Conservation (phyloP, 345 rosid genomes). For the Eucalyptus camaldulensis region DNA sequence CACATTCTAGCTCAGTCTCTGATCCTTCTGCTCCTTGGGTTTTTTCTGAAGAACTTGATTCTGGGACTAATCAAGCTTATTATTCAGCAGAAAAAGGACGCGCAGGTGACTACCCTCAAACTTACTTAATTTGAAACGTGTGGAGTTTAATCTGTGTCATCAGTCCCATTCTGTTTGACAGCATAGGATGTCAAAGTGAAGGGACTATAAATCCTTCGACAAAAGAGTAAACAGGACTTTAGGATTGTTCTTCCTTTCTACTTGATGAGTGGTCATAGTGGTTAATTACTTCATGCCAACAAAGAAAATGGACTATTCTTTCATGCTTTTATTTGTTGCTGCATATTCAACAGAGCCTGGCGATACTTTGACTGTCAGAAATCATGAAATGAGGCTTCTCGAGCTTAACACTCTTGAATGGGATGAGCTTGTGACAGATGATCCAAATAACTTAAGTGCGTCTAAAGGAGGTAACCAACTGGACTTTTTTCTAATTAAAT, state of each 20-base stretch:
- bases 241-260: background rate
- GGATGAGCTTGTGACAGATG: slow-evolving; percentile 72
- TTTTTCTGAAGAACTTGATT: slow-evolving; percentile 53
- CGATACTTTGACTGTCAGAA: slow-evolving; percentile 24
- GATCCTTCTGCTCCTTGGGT: slow-evolving; percentile 41
- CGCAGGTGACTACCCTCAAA: slow-evolving; percentile 6
- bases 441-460: slow-evolving; percentile 16
- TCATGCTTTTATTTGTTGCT: background rate
- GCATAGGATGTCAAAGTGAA: background rate
- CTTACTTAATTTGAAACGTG: background rate
- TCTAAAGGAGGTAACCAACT: slow-evolving; percentile 33
- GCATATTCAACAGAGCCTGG: slow-evolving; percentile 34
- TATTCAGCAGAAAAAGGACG: slow-evolving; percentile 16
- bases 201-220: background rate
- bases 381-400: slow-evolving; percentile 63
- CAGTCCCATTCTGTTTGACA: background rate
- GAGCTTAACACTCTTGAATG: slow-evolving; percentile 97
- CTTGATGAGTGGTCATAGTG: background rate
- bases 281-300: background rate
- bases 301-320: background rate
- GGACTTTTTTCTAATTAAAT: background rate
- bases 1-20: slow-evolving; percentile 69
- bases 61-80: slow-evolving; percentile 27
- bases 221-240: background rate
- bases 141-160: background rate